Evolutionary conservation across 2,329 filamentous ascomycete genomes (phyloP).

Genomic region (Ploettnerulaceae sp.): DNA sequence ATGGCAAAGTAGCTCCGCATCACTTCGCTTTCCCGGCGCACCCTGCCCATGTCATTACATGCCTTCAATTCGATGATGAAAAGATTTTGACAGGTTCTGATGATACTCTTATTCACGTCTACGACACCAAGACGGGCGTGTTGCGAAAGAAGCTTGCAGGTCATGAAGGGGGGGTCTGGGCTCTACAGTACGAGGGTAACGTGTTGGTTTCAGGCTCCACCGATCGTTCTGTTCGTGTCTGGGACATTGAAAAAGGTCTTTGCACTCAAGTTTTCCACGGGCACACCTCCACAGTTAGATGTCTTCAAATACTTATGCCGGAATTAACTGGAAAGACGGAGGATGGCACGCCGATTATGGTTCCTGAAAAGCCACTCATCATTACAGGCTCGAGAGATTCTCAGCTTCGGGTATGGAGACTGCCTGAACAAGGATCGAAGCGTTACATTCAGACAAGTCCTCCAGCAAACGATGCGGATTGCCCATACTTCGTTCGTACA

Average conservation of each 20-base stretch:
- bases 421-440: constrained; percentile 74
- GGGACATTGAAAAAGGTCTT: constrained; percentile 90
- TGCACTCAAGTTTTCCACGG: constrained; percentile 97
- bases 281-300: constrained; percentile 94
- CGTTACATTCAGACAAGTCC: constrained; percentile 76
- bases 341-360: constrained; percentile 74
- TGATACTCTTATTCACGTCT: constrained; percentile 95
- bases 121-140: constrained; percentile 91
- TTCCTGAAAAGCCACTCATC: constrained; percentile 91
- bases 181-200: constrained; percentile 92
- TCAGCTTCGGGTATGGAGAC: constrained; percentile 87
- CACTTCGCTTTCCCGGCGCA: constrained; percentile 97
- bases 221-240: constrained; percentile 96
- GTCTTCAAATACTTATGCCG: constrained; percentile 89
- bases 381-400: constrained; percentile 97
- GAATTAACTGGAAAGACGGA: constrained; percentile 66
- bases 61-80: constrained; percentile 94
- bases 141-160: constrained; percentile 79
- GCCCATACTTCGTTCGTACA: constrained; percentile 89
- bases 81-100: constrained; percentile 98
- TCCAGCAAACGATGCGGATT: constrained; percentile 69
- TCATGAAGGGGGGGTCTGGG: constrained; percentile 97
- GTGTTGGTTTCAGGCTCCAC: constrained; percentile 93
- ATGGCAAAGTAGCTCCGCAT: constrained; percentile 73
- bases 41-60: constrained; percentile 93